Percentiles rank a stretch among this genome's conserved stretches.
Evolutionary conservation across 305 asterid genomes (phyloP).

Genomic region (Fraxinus dipetala): DNA sequence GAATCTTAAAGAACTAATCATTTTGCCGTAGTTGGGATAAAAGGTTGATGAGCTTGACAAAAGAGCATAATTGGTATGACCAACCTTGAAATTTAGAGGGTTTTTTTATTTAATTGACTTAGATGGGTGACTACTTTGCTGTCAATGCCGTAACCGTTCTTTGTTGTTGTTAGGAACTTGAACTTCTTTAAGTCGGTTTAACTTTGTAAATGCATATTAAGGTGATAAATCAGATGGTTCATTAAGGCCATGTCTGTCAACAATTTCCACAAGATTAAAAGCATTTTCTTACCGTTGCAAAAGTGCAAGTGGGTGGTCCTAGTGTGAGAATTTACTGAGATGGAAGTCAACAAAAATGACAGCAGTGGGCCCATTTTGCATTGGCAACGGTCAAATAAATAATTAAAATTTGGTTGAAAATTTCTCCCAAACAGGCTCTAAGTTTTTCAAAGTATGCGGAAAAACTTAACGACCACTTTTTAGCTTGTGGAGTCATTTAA

Average conservation of each 20-base stretch:
- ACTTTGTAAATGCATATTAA: not conserved
- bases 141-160: not conserved
- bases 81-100: not conserved
- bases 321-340: too few species aligned
- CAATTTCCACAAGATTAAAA: too few species aligned
- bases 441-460: not conserved
- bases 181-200: not conserved
- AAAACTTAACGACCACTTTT: not conserved
- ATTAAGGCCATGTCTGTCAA: not conserved
- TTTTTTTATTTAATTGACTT: not conserved
- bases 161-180: not conserved
- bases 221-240: not conserved
- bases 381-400: too few species aligned
- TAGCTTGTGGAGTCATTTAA: not conserved
- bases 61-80: not conserved
- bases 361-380: too few species aligned
- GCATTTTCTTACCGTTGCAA: too few species aligned
- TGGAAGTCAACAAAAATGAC: too few species aligned
- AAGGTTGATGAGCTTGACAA: not conserved
- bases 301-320: too few species aligned
- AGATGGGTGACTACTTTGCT: not conserved
- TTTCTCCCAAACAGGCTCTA: too few species aligned
- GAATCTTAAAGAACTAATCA: not conserved
- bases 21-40: not conserved
- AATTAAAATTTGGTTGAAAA: too few species aligned